phyloP scores from a whole-genome alignment of 805 yeast species.

The Candida khao-thaluensis region DNA sequence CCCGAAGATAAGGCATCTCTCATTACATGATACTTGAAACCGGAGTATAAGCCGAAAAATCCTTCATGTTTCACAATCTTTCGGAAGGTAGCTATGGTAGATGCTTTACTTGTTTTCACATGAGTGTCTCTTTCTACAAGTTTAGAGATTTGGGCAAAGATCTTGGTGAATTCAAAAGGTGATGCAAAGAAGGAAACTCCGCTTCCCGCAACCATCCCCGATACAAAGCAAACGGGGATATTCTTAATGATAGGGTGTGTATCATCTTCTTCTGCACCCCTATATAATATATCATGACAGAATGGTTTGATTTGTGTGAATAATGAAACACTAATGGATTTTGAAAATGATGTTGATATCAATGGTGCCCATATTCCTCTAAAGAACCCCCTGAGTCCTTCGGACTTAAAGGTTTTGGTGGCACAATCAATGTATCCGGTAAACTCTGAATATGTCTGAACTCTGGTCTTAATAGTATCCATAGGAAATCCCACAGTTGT shows the following conservation, averaged over 20 bases:
- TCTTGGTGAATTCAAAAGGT: slow-evolving; percentile 83
- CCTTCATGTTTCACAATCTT: slow-evolving; percentile 64
- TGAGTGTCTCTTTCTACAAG: slow-evolving; percentile 31
- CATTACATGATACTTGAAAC: slow-evolving; percentile 62
- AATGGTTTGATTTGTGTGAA: slow-evolving; percentile 56
- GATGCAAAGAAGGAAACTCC: slow-evolving; percentile 65
- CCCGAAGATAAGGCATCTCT: slow-evolving; percentile 75
- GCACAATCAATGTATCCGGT: slow-evolving; percentile 58
- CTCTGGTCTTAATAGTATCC: slow-evolving; percentile 82
- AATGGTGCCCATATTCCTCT: slow-evolving; percentile 77
- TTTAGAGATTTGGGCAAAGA: slow-evolving; percentile 71
- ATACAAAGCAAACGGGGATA: slow-evolving; percentile 43
- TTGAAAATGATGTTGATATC: slow-evolving; percentile 60
- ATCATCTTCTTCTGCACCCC: slow-evolving; percentile 5
- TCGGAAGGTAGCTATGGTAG: slow-evolving; percentile 43
- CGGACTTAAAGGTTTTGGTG: slow-evolving; percentile 50
- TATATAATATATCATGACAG: slow-evolving; percentile 19
- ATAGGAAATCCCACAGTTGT: slow-evolving; percentile 79
- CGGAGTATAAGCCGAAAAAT: slow-evolving; percentile 64
- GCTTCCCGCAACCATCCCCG: slow-evolving; percentile 71
- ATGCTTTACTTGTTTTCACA: slow-evolving; percentile 13
- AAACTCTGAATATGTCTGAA: slow-evolving; percentile 71
- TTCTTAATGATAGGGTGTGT: slow-evolving; percentile 44
- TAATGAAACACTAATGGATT: slow-evolving; percentile 63
- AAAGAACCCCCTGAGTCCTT: slow-evolving; percentile 70